phyloP scores from a whole-genome alignment of 345 rosid genomes.

The Dipteronia sinensis region DNA sequence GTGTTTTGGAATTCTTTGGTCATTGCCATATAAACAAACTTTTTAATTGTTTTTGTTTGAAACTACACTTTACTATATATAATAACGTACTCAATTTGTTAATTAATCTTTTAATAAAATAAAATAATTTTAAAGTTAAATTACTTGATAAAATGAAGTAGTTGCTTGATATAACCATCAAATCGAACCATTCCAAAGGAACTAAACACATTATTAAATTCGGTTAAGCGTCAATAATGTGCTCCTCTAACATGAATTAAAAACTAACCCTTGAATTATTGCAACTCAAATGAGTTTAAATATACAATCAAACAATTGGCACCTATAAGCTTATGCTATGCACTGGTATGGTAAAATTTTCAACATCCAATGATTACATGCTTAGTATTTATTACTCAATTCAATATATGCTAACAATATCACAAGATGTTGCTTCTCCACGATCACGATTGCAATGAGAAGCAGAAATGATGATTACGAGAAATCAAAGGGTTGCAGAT shows the following conservation, averaged over 20 bases:
- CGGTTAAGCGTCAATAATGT: no score
- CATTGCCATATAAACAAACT: no score
- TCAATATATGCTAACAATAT: not conserved
- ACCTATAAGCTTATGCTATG: not conserved
- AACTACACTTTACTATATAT: no score
- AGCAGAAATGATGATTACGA: not conserved
- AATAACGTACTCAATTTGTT: no score
- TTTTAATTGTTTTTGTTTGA: no score
- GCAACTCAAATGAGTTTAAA: not conserved
- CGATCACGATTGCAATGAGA: not conserved
- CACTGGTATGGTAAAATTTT: not conserved
- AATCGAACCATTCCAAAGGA: no score
- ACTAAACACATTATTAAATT: no score
- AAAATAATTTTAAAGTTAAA: no score
- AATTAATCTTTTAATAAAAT: no score
- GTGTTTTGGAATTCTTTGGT: constrained; percentile 18
- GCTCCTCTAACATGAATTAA: not conserved
- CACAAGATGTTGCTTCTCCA: not conserved
- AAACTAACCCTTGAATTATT: not conserved
- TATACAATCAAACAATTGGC: constrained; percentile 6
- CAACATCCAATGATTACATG: not conserved
- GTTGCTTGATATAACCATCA: no score
- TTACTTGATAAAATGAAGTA: no score
- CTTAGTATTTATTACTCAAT: not conserved
- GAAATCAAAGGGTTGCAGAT: not conserved